Base-by-base conservation (phyloP, 768 basidiomycete genomes). In the Russula griseocarnosa region DNA sequence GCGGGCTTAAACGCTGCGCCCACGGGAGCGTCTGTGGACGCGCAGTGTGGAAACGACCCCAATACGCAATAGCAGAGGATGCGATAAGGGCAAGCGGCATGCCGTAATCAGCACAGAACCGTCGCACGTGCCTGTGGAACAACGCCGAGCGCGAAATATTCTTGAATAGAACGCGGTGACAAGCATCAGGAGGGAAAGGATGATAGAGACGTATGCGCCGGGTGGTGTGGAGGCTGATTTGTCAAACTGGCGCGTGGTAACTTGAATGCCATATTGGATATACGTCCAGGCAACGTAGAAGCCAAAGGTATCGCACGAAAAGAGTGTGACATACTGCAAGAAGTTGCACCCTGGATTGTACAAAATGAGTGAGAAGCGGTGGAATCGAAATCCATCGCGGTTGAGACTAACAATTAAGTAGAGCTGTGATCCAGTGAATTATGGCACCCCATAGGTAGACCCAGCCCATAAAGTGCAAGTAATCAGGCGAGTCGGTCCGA, bases 201-300 rank as follows among this genome's bases (percentile, higher is more conserved):
- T 87, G 69, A 87, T 83, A 20, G 82, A 81, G 13, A 88, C 85
- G 42, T 86, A 77, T 1, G 82, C 77, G 49, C 85, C 83, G 26
- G 83, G 76, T 8, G 72, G 68, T 6, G 78, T 77, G 1, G 72
- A 58, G 3, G 67, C 72, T 55, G 72, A 65, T 6, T 63, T 61
- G 58, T 74, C 67, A 55, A 94, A 85, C 70, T 93, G 90, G 46
- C 90, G 81, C 2, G 87, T 89, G 64, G 89, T 77, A 24, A 93
- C 84, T 75, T 94, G 93, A 16, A 92, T 83, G 36, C 92, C 92
- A 66, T 95, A 95, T 75, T 96, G 91, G 7, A 91, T 80, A 69
- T 92, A 93, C 1, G 91, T 90, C 83, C 89, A 93, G 20, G 90
- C 88, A 1, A 95, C 92, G 73, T 94, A 95, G 74, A 94, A 95